Evolutionary conservation across 1,139 yeast genomes (phyloP).

Genomic region (Geotrichum phurueaensis): DNA sequence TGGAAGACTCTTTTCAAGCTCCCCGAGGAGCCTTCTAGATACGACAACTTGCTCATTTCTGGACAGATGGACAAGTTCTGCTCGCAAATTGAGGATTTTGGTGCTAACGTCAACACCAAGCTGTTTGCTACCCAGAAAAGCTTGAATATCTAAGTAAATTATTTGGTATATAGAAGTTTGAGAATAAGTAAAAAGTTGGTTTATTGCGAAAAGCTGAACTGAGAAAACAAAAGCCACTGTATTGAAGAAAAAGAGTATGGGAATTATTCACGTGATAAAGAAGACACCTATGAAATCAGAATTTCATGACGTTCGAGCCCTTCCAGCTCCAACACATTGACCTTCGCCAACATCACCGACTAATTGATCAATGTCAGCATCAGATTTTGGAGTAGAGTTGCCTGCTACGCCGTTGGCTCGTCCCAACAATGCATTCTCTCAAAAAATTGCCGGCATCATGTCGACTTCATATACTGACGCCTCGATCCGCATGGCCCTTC

Average conservation of each 20-base stretch:
- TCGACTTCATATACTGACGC: conserved; percentile 37
- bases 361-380: not conserved
- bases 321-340: not conserved
- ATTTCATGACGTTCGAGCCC: not conserved
- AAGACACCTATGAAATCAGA: not conserved
- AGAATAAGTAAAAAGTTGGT: not conserved
- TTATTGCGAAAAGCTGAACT: not conserved
- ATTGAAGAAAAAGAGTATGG: not conserved
- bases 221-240: not conserved
- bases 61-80: conserved; percentile 68
- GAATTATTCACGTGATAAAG: not conserved
- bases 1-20: conserved; percentile 64
- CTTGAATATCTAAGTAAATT: conserved; percentile 28
- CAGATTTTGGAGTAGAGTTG: conserved; percentile 1
- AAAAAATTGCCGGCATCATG: conserved; percentile 31
- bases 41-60: conserved; percentile 64
- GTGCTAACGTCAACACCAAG: conserved; percentile 55
- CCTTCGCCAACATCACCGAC: not conserved
- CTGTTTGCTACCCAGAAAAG: conserved; percentile 53
- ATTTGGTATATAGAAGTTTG: not conserved
- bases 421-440: conserved; percentile 29
- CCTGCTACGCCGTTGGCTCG: conserved; percentile 17
- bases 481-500: conserved; percentile 34
- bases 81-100: conserved; percentile 58
- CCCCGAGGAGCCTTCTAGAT: conserved; percentile 71